phyloP scores from a whole-genome alignment of 2,329 filamentous ascomycete species.

The Plectosphaerella plurivora region DNA sequence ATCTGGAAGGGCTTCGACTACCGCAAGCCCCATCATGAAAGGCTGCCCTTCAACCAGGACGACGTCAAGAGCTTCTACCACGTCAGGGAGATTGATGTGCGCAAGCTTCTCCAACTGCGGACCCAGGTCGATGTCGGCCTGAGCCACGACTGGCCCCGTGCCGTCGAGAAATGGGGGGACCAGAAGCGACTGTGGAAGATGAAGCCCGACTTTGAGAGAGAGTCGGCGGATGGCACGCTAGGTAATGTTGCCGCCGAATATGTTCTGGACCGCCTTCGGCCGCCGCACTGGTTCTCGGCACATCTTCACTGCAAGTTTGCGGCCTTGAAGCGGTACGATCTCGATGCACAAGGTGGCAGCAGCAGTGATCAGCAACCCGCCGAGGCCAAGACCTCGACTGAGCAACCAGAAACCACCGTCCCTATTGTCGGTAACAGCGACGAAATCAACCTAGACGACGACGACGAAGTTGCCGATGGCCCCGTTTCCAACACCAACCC shows the following conservation, averaged over 20 bases:
- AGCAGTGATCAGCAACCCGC: neutral
- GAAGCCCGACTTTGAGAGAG: slow-evolving; percentile 71
- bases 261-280: slow-evolving; percentile 76
- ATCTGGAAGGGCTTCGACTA: slow-evolving; percentile 96
- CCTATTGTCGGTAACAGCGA: slow-evolving; percentile 7
- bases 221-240: slow-evolving; percentile 70
- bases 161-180: slow-evolving; percentile 76
- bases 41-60: slow-evolving; percentile 74
- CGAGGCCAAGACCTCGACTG: neutral
- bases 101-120: slow-evolving; percentile 80
- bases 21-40: slow-evolving; percentile 75
- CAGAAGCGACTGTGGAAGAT: slow-evolving; percentile 60
- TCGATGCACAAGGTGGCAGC: neutral
- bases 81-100: slow-evolving; percentile 81
- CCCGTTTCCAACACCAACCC: slow-evolving; percentile 38
- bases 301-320: slow-evolving; percentile 88
- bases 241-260: slow-evolving; percentile 77
- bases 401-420: neutral
- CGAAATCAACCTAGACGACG: slow-evolving; percentile 13
- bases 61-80: slow-evolving; percentile 86
- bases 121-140: slow-evolving; percentile 87
- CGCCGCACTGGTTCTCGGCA: slow-evolving; percentile 86
- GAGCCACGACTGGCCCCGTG: slow-evolving; percentile 93
- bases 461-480: neutral
- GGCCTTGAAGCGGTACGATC: slow-evolving; percentile 57